phyloP scores from a whole-genome alignment of 495 filamentous ascomycete genomes.

The Trichoderma reesei region DNA sequence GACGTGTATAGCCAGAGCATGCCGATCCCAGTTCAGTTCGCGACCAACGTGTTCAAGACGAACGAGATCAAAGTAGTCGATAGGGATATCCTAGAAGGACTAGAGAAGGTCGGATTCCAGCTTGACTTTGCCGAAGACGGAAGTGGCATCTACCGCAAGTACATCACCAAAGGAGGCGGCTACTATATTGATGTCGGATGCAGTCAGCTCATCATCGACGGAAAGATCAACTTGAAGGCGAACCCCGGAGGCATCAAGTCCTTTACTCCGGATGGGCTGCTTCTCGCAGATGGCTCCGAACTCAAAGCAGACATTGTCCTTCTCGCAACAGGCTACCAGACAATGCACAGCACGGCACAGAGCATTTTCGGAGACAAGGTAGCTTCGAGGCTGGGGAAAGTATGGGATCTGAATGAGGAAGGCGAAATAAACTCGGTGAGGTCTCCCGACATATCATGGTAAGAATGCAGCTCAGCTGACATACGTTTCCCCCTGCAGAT shows the following conservation, averaged over 20 bases:
- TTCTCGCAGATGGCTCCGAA: slow-evolving; percentile 45
- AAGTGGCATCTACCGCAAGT: slow-evolving; percentile 48
- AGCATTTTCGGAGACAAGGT: slow-evolving; percentile 51
- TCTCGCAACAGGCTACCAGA: slow-evolving; percentile 57
- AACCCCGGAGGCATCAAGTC: slow-evolving; percentile 29
- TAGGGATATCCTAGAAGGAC: slow-evolving; percentile 37
- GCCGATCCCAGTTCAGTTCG: slow-evolving; percentile 34
- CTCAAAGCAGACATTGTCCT: slow-evolving; percentile 54
- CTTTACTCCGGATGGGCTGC: slow-evolving; percentile 39
- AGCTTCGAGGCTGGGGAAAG: slow-evolving; percentile 43
- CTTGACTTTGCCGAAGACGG: slow-evolving; percentile 47
- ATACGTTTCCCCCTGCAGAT: slow-evolving; percentile 23
- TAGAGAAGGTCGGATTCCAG: slow-evolving; percentile 50
- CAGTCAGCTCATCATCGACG: slow-evolving; percentile 48
- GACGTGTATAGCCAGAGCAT: slow-evolving; percentile 41
- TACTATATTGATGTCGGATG: slow-evolving; percentile 59
- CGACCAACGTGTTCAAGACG: slow-evolving; percentile 1
- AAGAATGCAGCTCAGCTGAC: not conserved
- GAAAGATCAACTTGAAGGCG: slow-evolving; percentile 45
- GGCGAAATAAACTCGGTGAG: slow-evolving; percentile 43
- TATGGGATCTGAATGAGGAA: slow-evolving; percentile 57
- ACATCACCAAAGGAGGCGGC: slow-evolving; percentile 47
- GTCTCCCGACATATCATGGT: not conserved
- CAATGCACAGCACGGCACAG: slow-evolving; percentile 44
- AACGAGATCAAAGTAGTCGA: slow-evolving; percentile 44